Evolutionary conservation across 352 stramenopile species (phyloP).

Genomic region (Elongisporangium anandrum): DNA sequence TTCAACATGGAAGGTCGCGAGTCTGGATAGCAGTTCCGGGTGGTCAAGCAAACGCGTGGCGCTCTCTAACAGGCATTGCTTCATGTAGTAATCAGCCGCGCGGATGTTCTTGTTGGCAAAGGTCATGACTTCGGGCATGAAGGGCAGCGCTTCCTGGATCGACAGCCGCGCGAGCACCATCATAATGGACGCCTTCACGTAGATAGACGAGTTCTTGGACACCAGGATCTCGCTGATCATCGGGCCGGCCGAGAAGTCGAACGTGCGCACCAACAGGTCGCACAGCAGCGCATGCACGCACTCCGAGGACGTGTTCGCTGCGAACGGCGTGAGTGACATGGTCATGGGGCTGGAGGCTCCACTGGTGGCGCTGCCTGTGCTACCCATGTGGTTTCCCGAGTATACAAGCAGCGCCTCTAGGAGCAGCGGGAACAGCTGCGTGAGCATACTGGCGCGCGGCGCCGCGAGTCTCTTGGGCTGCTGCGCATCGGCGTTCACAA

Average conservation of each 20-base stretch:
- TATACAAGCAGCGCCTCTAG: conserved; percentile 65
- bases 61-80: conserved; percentile 70
- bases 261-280: conserved; percentile 65
- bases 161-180: conserved; percentile 60
- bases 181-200: conserved; percentile 64
- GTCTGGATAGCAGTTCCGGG: conserved; percentile 7
- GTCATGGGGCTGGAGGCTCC: conserved; percentile 29
- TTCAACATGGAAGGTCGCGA: conserved; percentile 50
- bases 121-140: conserved; percentile 61
- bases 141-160: conserved; percentile 53
- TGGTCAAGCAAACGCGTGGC: conserved; percentile 52
- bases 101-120: conserved; percentile 57
- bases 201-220: conserved; percentile 54
- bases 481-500: conserved; percentile 11
- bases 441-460: conserved; percentile 24
- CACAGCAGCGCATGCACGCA: conserved; percentile 62
- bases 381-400: conserved; percentile 39
- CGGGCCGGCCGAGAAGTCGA: conserved; percentile 63
- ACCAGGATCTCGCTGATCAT: conserved; percentile 50
- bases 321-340: conserved; percentile 48
- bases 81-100: conserved; percentile 73
- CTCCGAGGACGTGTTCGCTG: conserved; percentile 45
- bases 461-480: conserved; percentile 7
- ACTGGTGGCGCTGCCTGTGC: conserved; percentile 12
- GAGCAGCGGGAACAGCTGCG: conserved; percentile 57